Evolutionary conservation across 352 stramenopile genomes (phyloP), one percentile per base, ranked within the genome.

Genomic region (Globisporangium paroecandrum): DNA sequence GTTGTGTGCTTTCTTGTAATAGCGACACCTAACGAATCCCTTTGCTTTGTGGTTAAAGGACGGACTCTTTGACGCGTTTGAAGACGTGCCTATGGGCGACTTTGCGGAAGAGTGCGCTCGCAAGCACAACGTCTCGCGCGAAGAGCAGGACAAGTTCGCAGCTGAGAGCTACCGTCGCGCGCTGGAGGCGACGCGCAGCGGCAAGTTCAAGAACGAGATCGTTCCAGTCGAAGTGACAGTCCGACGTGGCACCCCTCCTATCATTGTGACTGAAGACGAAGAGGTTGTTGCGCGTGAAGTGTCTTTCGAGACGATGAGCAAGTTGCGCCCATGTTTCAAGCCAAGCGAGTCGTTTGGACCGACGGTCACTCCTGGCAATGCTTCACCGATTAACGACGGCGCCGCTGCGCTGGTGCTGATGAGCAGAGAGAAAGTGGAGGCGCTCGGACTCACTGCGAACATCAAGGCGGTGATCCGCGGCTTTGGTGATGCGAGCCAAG

Each of bases 361-460:
- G 32, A 98, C 88, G 0, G 90, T 99, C 55, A 99, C 97, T 13
- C 89, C 96, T 1, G 96, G 89, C 6, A 99, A 99, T 77, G 93
- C 97, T 12, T 97, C 89, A 7, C 89, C 90, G 0, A 89, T 99
- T 49, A 99, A 98, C 75, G 97, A 99, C 71, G 97, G 97, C 51
- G 97, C 96, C 9, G 87, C 95, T 13, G 93, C 96, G 4, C 74
- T 99, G 46, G 79, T 99, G 24, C 68, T 99, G 29, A 98, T 98
- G 93, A 94, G 81, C 53, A 81, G 90, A 58, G 81, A 78, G 7
- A 85, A 93, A 54, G 91, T 84, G 1, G 64, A 89, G 38, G 74
- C 76, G 3, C 72, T 89, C 24, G 91, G 89, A 5, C 61, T 97
- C 22, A 70, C 68, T 3, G 67, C 56, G 13, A 78, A 78, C 34